These are phyloP conservation scores for Chloranthus sessilifolius DNA, from an alignment of 164 flowering plant species.

Conservation along the genomic window DNA sequence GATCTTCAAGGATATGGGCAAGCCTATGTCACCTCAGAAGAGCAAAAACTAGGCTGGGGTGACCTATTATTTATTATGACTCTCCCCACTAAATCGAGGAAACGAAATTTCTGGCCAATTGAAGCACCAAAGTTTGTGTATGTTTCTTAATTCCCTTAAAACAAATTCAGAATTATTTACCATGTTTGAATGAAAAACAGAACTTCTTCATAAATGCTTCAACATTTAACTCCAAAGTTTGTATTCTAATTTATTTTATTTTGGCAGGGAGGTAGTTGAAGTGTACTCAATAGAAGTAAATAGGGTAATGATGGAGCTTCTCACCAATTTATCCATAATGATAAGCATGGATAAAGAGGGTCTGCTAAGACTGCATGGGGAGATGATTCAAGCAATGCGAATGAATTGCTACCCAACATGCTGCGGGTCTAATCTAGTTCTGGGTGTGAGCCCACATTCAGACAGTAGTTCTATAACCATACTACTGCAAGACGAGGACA, in stretches of 20 bases:
- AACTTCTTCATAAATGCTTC: neutral
- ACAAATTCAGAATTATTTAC: neutral
- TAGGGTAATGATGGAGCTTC: conserved; percentile 14
- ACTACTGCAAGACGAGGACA: conserved; percentile 28
- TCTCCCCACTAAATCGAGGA: conserved; percentile 9
- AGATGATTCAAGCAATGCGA: conserved; percentile 19
- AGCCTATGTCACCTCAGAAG: conserved; percentile 15
- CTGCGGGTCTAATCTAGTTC: conserved; percentile 19
- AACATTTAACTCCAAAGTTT: neutral
- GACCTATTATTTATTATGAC: conserved; percentile 13
- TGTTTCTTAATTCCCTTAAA: neutral
- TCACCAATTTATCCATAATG: conserved; percentile 13
- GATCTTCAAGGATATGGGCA: conserved; percentile 28
- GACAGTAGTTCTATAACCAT: conserved; percentile 23
- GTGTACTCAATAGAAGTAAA: conserved; percentile 19
- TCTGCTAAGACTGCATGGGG: conserved; percentile 14
- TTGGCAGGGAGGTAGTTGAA: conserved; percentile 27
- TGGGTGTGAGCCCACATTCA: conserved; percentile 28
- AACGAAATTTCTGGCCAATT: conserved; percentile 18
- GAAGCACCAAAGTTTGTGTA: conserved; percentile 12
- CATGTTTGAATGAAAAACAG: too few species aligned
- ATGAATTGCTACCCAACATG: conserved; percentile 34
- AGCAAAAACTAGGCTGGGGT: conserved; percentile 22
- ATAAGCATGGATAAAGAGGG: conserved; percentile 17
- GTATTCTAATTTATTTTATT: neutral